A percentile compares a stretch with the other conserved stretches of the same genome.
Conservation (phyloP, 768 basidiomycete genomes). For the Thelephora aurantiotincta region DNA sequence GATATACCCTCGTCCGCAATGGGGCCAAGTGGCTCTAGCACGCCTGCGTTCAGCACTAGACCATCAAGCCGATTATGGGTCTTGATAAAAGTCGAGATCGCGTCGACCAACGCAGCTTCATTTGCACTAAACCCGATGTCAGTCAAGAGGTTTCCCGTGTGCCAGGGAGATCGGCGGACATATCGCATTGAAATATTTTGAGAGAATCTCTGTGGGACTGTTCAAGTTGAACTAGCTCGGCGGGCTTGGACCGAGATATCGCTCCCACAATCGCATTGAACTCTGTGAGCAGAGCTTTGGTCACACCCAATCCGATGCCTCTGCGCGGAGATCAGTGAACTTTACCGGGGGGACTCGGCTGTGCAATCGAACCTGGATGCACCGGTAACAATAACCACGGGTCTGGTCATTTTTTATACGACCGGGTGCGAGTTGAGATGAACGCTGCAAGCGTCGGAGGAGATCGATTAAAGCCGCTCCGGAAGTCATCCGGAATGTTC, state of each 20-base stretch:
- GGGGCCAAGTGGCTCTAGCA: slow-evolving; percentile 52
- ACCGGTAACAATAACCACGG: slow-evolving; percentile 71
- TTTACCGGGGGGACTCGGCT: slow-evolving; percentile 11
- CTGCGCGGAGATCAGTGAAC: slow-evolving; percentile 13
- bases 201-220: slow-evolving; percentile 25
- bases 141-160: not conserved
- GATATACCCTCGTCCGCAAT: slow-evolving; percentile 35
- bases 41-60: slow-evolving; percentile 77
- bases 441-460: slow-evolving; percentile 3
- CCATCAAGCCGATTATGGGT: slow-evolving; percentile 58
- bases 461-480: not conserved
- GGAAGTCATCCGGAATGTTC: slow-evolving; percentile 1
- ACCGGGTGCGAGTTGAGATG: slow-evolving; percentile 1
- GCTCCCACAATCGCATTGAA: slow-evolving; percentile 61
- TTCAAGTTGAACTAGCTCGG: slow-evolving; percentile 46
- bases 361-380: slow-evolving; percentile 49
- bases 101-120: slow-evolving; percentile 35
- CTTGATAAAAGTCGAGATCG: slow-evolving; percentile 36
- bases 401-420: slow-evolving; percentile 20
- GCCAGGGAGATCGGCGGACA: slow-evolving; percentile 35
- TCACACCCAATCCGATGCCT: slow-evolving; percentile 72
- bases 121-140: slow-evolving; percentile 34
- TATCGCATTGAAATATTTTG: slow-evolving; percentile 51
- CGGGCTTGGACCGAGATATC: slow-evolving; percentile 53
- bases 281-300: slow-evolving; percentile 45